Evolutionary conservation across 2,329 filamentous ascomycete genomes (phyloP).

Genomic region (Exophiala aquamarina): DNA sequence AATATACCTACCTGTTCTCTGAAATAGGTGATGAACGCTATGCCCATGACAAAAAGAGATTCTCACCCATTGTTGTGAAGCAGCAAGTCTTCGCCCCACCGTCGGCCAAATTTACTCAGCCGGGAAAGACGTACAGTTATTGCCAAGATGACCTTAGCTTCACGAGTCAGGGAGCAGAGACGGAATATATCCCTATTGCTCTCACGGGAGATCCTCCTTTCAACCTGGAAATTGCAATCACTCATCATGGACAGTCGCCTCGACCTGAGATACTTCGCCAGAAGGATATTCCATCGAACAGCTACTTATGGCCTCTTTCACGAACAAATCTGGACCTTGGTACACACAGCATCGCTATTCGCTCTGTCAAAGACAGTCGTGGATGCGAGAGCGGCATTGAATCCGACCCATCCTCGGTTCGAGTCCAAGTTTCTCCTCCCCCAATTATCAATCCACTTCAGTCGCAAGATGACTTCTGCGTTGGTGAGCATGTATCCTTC

Average conservation of each 20-base stretch:
- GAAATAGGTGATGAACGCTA: constrained; percentile 85
- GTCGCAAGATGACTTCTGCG: constrained; percentile 83
- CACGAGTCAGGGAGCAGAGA: constrained; percentile 60
- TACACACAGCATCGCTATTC: constrained; percentile 84
- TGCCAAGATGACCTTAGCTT: constrained; percentile 63
- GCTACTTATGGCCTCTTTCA: constrained; percentile 79
- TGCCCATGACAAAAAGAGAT: constrained; percentile 66
- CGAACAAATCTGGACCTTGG: constrained; percentile 81
- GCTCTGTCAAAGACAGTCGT: constrained; percentile 81
- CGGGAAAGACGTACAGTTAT: constrained; percentile 92
- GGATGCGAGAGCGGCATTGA: constrained; percentile 82
- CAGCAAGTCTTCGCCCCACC: constrained; percentile 86
- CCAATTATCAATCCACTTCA: constrained; percentile 88
- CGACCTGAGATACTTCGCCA: constrained; percentile 80
- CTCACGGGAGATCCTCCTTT: constrained; percentile 85
- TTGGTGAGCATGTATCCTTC: constrained; percentile 91
- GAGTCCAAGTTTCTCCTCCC: constrained; percentile 89
- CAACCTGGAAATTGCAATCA: constrained; percentile 86
- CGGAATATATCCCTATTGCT: constrained; percentile 84
- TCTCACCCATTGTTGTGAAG: constrained; percentile 67
- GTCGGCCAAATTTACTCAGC: constrained; percentile 75
- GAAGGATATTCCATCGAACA: constrained; percentile 71
- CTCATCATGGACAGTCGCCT: constrained; percentile 73
- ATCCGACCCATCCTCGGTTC: constrained; percentile 70
- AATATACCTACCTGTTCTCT: constrained; percentile 82